Evolutionary conservation across 345 rosid species (phyloP), one percentile per base, ranked within the genome.

Genomic region (Citrus unshiu): DNA sequence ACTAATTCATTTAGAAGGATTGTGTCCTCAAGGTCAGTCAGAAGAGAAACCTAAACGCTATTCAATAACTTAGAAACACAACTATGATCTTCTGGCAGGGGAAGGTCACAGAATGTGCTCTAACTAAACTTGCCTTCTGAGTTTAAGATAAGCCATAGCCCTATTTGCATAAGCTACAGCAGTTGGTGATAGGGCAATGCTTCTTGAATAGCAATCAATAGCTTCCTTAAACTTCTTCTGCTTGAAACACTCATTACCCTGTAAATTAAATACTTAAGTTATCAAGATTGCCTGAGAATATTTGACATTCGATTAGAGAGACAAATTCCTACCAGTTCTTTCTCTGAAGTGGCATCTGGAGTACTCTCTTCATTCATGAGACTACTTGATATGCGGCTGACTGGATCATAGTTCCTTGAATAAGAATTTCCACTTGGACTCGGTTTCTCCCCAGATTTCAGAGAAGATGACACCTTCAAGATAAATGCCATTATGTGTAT

Each of bases 101-200:
- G 58, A 37, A 37, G 13, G 29, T n/a, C 7, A 5, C 35, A 25
- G 61, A 10, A 77, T 58, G 57, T 30, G 65, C 37, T 56, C 54
- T 24, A 30, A 49, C 14, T 51, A 68, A 74, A 60, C 84, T 74
- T 84, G 83, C 97, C 91, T 92, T 87, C 69, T 90, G 82, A 92
- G 83, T 84, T 92, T 96, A 81, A 96, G 94, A 81, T 90, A 94
- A 78, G 97, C 91, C 97, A 96, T 96, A 13, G 95, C 99, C 49
- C 97, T 86, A 82, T 94, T 95, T 14, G 99, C 98, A 88, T 86
- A 90, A 74, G 97, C 88, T 13, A 96, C 93, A 13, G 97, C 94
- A 37, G 94, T 89, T 43, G 98, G 97, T 21, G 94, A 89, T 60
- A 96, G 78, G 27, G 95, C 97, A 83, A 96, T 90, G 85, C 99